Conservation (phyloP, 306 rosid species). For the Inga laurina region DNA sequence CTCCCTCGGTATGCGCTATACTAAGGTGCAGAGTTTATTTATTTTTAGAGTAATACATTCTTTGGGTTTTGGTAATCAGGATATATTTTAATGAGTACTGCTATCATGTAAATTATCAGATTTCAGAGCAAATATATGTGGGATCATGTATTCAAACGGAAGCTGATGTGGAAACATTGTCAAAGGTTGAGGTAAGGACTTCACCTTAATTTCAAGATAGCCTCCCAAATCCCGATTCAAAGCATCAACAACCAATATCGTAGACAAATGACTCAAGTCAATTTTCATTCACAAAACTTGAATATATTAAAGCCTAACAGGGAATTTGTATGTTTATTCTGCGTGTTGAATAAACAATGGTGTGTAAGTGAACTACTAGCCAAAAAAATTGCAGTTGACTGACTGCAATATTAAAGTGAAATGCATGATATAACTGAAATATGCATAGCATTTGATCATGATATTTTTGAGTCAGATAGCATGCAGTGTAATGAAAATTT, state of each 20-base stretch:
- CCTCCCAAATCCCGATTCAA: slow-evolving; percentile 16
- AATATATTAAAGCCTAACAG: slow-evolving; percentile 7
- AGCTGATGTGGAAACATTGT: slow-evolving; percentile 72
- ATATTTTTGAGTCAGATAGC: slow-evolving; percentile 19
- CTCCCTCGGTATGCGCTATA: slow-evolving; percentile 83
- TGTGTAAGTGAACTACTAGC: neutral
- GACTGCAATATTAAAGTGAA: slow-evolving; percentile 6
- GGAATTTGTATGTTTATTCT: slow-evolving; percentile 18
- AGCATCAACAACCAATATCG: neutral
- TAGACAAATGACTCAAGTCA: slow-evolving; percentile 17
- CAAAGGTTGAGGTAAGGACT: slow-evolving; percentile 58
- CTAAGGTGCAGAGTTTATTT: slow-evolving; percentile 66
- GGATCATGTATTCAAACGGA: slow-evolving; percentile 93
- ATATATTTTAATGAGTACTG: slow-evolving; percentile 17
- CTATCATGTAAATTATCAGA: slow-evolving; percentile 49
- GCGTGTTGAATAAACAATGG: slow-evolving; percentile 9
- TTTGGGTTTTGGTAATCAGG: slow-evolving; percentile 8
- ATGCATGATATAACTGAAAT: slow-evolving; percentile 20
- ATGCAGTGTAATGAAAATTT: slow-evolving; percentile 5
- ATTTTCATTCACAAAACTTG: slow-evolving; percentile 20
- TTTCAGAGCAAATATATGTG: slow-evolving; percentile 87
- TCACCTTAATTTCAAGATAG: slow-evolving; percentile 8
- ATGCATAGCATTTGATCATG: neutral
- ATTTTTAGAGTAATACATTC: slow-evolving; percentile 11
- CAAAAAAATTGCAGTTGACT: neutral